Evolutionary conservation across 2,329 filamentous ascomycete genomes (phyloP), one percentile per base, ranked within the genome.

Genomic region (Sporothrix dimorphospora): DNA sequence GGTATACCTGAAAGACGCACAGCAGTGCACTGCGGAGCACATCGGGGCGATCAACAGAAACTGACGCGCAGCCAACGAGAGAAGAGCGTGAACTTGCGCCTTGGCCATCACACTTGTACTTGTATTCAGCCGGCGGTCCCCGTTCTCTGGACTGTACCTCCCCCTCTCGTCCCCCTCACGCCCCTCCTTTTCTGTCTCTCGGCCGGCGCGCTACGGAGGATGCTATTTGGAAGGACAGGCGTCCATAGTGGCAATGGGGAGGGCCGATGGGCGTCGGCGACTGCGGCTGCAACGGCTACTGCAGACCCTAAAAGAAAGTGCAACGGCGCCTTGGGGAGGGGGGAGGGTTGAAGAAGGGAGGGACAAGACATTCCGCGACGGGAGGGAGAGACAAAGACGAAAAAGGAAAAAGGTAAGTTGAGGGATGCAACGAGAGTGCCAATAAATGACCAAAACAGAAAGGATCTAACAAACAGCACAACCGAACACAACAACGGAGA

Each of bases 221-320:
- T 63, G 57, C 24, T 63, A 16, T 61, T 40, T 40, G 19, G 6
- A 8, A 38, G 55, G 30, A 40, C 55, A 61, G 30, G 55, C 55
- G 8, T 8, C 19, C 34, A 21, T 21, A 19, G 27, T 57, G 14
- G 55, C 16, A 7, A 59, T 59, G n/a, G n/a, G 30, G 16, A 59
- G 55, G 30, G 19, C 55, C 8, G 55, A 21, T 19, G n/a, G 55
- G 19, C 34, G n/a, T 12, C 30, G 55, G 55, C 55, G 40, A 21
- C 19, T 61, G 55, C 55, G 55, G 55, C 55, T 61, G 55, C 55
- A 61, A 61, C 55, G 55, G 30, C 55, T 61, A 61, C 30, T 61
- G 30, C 55, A 61, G 30, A 61, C 38, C 57, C 59, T 45, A 42
- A 63, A 45, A 42, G 6, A 27, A 2, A 12, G 38, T 65, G 59